These are phyloP conservation scores for Phytopythium oedochilum DNA, from an alignment of 352 stramenopile species.

Conservation along the genomic window DNA sequence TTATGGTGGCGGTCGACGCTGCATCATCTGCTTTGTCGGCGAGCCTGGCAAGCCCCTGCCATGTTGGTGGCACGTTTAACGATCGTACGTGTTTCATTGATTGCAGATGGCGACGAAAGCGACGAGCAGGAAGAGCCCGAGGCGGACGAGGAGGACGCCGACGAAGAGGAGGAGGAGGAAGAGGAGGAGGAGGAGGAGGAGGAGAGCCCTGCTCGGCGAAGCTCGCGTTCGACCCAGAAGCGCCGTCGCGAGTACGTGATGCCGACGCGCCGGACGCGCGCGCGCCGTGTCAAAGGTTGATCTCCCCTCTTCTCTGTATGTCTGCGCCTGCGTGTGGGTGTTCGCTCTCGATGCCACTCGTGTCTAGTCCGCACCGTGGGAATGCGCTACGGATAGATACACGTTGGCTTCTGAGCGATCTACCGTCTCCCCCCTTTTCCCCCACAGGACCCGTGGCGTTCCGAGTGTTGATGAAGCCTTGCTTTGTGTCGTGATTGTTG, in stretches of 20 bases:
- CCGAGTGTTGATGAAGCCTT: conserved; percentile 34
- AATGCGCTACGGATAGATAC: conserved; percentile 7
- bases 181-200: conserved; percentile 23
- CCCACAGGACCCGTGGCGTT: conserved; percentile 12
- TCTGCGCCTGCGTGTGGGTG: conserved; percentile 20
- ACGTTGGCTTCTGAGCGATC: conserved; percentile 3
- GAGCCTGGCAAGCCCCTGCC: background rate
- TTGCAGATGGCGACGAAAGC: conserved; percentile 18
- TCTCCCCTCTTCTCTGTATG: conserved; percentile 27
- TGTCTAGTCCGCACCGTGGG: conserved; percentile 4
- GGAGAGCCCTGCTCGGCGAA: conserved; percentile 15
- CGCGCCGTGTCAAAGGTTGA: conserved; percentile 68
- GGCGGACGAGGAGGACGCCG: conserved; percentile 22
- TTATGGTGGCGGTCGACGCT: background rate
- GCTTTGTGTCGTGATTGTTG: conserved; percentile 24
- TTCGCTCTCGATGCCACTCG: background rate
- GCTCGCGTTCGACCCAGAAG: conserved; percentile 18
- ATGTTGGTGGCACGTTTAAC: background rate
- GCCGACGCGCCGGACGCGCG: conserved; percentile 21
- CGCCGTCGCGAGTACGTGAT: conserved; percentile 13
- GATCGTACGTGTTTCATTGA: conserved; percentile 2
- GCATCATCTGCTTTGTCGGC: background rate
- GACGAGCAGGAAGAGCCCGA: conserved; percentile 34
- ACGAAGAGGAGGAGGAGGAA: conserved; percentile 21
- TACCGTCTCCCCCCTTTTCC: background rate